Base-by-base conservation (phyloP, 2,329 filamentous ascomycete species). In the Tolypocladium endophyticum region DNA sequence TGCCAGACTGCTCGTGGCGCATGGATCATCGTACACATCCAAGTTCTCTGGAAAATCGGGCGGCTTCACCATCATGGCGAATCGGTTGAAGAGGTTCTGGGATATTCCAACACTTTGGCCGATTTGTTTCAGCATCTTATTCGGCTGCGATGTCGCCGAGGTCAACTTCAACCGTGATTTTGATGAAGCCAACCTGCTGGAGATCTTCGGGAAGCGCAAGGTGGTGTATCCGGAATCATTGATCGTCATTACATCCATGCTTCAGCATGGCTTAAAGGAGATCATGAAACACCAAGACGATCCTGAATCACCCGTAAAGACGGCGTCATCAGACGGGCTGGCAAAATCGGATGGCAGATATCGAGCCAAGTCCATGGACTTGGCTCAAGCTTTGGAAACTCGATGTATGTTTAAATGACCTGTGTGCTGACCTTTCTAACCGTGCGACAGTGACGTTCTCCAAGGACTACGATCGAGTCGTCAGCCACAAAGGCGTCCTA, bases 1-100 rank as follows among this genome's bases (percentile, higher is more conserved):
- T 30, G 87, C 91, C 30, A 86, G 92, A 43, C 81, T 97, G 4
- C 79, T 99, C 7, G 85, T 93, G n/a, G 81, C 87, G 0, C 91
- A 96, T 68, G 93, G 93, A 4, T 77, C 86, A 6, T 81, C 80
- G 41, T 97, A 97, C 71, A 89, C 90, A 25, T 85, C 86, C 58
- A 96, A 96, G 68, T 97, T 99, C 65, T 81, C 87, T 1, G 77
- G 72, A 18, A 96, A 95, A 73, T 91, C 88, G 14, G 90, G 91
- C 36, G 95, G 95, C 1, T 97, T 97, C 70, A 81, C 81, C 39
- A 88, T 97, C 62, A 87, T 97, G 84, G 88, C 88, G 43, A 83
- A 89, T 67, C 84, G 90, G 38, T 75, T 99, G 4, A 91, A 87
- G 68, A 81, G 87, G 67, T 97, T 92, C 86, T 99, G 94, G 93